These are phyloP conservation scores for Aquilaria agallochum DNA, from an alignment of 441 rosid genomes.

Conservation along the genomic window DNA sequence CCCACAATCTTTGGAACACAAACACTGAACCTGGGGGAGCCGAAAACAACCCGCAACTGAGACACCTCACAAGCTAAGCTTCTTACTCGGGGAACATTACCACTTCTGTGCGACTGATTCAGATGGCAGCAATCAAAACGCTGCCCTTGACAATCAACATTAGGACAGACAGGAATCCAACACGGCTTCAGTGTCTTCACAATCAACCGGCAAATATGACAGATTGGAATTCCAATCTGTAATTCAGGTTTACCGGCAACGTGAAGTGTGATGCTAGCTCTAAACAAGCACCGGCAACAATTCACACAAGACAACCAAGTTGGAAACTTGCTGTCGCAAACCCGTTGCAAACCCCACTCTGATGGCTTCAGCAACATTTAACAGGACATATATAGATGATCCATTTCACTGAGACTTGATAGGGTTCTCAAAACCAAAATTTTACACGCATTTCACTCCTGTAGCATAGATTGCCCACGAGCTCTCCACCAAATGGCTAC, in stretches of 20 bases:
- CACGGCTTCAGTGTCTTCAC: no score
- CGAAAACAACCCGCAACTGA: constrained; percentile 4
- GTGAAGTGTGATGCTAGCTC: no score
- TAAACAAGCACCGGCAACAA: not conserved
- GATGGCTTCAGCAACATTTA: not conserved
- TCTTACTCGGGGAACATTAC: no score
- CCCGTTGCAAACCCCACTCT: not conserved
- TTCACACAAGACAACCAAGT: not conserved
- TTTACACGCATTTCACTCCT: not conserved
- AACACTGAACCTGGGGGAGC: not conserved
- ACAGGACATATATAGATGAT: not conserved
- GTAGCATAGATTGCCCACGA: not conserved
- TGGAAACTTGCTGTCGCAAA: not conserved
- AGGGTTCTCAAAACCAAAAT: no score
- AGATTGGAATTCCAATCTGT: no score
- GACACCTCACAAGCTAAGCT: not conserved
- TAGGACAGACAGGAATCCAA: no score
- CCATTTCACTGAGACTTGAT: no score
- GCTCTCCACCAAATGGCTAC: not conserved
- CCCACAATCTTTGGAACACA: constrained; percentile 9
- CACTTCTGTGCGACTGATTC: no score
- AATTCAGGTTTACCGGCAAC: no score
- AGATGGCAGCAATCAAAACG: no score
- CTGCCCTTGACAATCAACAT: no score
- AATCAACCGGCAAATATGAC: no score